phyloP scores from a whole-genome alignment of 2,329 filamentous ascomycete genomes.

The Dothidotthia symphoricarpi region DNA sequence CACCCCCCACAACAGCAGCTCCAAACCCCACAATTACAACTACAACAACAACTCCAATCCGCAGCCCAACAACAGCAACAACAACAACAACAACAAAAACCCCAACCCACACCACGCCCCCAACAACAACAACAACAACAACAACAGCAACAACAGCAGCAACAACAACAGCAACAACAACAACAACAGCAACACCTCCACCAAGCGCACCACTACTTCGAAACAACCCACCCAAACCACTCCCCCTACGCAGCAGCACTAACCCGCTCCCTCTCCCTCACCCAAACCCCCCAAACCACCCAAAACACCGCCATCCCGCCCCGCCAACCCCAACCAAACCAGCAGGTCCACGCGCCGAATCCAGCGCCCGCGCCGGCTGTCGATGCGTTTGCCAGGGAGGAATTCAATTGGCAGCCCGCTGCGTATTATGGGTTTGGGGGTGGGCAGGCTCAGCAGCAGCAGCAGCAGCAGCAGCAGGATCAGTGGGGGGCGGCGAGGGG shows the following conservation, averaged over 20 bases:
- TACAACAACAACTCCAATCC: slow-evolving; percentile 23
- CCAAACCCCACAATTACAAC: slow-evolving; percentile 14
- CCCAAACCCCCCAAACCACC: slow-evolving; percentile 11
- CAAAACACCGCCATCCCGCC: slow-evolving; percentile 13
- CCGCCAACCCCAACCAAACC: slow-evolving; percentile 18
- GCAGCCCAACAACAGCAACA: slow-evolving; percentile 22
- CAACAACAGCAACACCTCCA: slow-evolving; percentile 18
- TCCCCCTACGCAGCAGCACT: slow-evolving; percentile 21
- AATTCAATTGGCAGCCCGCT: slow-evolving; percentile 25
- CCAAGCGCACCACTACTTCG: slow-evolving; percentile 23
- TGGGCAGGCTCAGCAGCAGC: slow-evolving; percentile 14
- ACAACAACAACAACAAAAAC: slow-evolving; percentile 10
- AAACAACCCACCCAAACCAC: slow-evolving; percentile 18
- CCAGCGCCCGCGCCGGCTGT: slow-evolving; percentile 11
- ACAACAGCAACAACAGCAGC: slow-evolving; percentile 22
- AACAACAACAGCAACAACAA: slow-evolving; percentile 19
- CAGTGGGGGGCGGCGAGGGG: slow-evolving; percentile 25
- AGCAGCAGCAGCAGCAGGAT: slow-evolving; percentile 21
- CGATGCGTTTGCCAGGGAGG: slow-evolving; percentile 22
- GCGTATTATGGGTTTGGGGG: slow-evolving; percentile 30
- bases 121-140: slow-evolving; percentile 15
- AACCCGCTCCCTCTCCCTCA: slow-evolving; percentile 24
- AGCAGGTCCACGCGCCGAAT: slow-evolving; percentile 15
- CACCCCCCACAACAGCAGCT: slow-evolving; percentile 17
- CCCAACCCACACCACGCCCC: slow-evolving; percentile 4